Evolutionary conservation across 2,329 filamentous ascomycete genomes (phyloP).

Genomic region (Neofusicoccum ribis): DNA sequence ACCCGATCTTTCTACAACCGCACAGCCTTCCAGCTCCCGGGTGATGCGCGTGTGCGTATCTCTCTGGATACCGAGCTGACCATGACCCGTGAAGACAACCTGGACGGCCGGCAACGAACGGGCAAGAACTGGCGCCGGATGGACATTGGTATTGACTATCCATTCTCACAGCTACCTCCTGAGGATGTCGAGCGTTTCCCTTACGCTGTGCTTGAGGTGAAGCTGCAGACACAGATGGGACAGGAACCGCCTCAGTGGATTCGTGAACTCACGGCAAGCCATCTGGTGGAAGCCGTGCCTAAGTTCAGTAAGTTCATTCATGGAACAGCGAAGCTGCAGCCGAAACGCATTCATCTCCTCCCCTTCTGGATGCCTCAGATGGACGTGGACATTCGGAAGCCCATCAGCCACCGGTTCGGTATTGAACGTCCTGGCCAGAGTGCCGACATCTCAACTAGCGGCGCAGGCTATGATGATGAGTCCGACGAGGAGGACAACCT

Average conservation of each 20-base stretch:
- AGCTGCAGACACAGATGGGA: conserved; percentile 92
- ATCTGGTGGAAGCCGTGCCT: conserved; percentile 96
- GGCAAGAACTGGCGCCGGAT: conserved; percentile 94
- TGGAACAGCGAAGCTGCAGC: conserved; percentile 84
- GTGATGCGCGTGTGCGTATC: conserved; percentile 92
- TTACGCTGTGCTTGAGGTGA: conserved; percentile 94
- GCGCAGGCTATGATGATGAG: conserved; percentile 74
- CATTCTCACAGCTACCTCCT: conserved; percentile 83
- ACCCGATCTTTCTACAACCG: conserved; percentile 97
- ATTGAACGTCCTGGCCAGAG: conserved; percentile 79
- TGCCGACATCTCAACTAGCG: conserved; percentile 73
- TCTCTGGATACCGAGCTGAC: conserved; percentile 95
- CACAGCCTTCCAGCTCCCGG: conserved; percentile 94
- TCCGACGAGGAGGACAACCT: conserved; percentile 60
- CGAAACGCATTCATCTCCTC: conserved; percentile 80
- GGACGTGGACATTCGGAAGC: conserved; percentile 96
- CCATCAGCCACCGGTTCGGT: conserved; percentile 82
- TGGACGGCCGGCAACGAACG: conserved; percentile 73
- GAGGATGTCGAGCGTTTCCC: conserved; percentile 90
- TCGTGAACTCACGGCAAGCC: conserved; percentile 84
- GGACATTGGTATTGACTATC: conserved; percentile 96
- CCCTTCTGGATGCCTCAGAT: conserved; percentile 99
- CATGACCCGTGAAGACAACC: conserved; percentile 92
- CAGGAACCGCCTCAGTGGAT: conserved; percentile 98
- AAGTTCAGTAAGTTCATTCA: conserved; percentile 99